A percentile compares a stretch with the other conserved stretches of the same genome.
phyloP scores from a whole-genome alignment of 2,329 filamentous ascomycete species.

The Trichophyton verrucosum region DNA sequence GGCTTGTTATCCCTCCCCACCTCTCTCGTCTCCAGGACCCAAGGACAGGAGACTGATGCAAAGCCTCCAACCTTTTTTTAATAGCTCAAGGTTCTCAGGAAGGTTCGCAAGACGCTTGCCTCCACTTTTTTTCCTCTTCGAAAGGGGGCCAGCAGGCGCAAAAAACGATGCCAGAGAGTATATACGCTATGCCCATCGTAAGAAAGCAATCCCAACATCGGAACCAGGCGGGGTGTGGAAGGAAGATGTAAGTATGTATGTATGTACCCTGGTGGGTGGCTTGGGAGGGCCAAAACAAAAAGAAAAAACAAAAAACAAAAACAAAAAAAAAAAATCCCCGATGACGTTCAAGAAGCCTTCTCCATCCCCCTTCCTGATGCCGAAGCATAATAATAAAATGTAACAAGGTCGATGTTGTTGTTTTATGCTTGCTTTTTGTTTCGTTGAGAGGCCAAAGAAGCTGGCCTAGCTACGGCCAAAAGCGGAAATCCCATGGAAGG shows the following conservation, averaged over 20 bases:
- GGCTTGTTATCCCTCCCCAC: background rate
- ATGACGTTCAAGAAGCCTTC: background rate
- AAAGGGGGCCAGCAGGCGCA: background rate
- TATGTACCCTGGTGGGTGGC: background rate
- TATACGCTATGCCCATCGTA: background rate
- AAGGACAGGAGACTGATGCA: background rate
- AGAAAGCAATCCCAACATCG: background rate
- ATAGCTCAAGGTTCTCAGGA: background rate
- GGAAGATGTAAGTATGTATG: background rate
- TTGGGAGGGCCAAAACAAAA: background rate
- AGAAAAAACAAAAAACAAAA: background rate
- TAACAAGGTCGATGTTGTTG: background rate
- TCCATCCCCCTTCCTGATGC: too few relatives aligned
- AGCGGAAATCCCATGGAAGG: conserved; percentile 5
- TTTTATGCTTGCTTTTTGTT: background rate
- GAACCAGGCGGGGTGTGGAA: background rate
- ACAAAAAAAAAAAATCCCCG: background rate
- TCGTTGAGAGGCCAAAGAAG: background rate
- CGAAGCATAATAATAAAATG: too few relatives aligned
- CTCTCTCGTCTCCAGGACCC: background rate
- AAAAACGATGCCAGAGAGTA: background rate
- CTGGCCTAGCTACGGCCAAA: conserved; percentile 3
- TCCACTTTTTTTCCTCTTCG: background rate
- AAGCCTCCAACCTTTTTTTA: background rate
- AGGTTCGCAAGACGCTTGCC: background rate